phyloP scores from a whole-genome alignment of 208 protist genomes.

The Leishmania major region DNA sequence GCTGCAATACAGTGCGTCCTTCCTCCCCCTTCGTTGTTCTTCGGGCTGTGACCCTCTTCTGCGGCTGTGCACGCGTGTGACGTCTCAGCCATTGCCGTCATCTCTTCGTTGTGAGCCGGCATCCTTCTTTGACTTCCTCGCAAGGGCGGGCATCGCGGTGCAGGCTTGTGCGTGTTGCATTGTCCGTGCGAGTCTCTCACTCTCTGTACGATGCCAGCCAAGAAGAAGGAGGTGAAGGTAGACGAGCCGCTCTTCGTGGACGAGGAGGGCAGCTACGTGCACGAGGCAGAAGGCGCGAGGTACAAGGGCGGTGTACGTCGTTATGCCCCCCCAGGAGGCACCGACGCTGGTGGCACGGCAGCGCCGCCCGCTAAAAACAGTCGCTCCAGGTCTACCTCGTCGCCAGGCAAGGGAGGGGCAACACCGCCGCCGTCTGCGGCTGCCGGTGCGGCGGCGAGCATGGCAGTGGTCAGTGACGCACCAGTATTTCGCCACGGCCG shows the following conservation, averaged over 20 bases:
- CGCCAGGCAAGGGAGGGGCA: constrained; percentile 8
- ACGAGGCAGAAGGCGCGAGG: constrained; percentile 57
- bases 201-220: constrained; percentile 53
- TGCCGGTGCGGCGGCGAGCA: not conserved
- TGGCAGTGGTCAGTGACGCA: not conserved
- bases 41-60: not conserved
- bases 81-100: not conserved
- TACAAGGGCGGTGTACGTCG: constrained; percentile 75
- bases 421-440: not conserved
- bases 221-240: constrained; percentile 76
- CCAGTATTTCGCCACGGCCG: constrained; percentile 66
- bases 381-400: constrained; percentile 2
- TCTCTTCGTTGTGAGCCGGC: not conserved
- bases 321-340: constrained; percentile 15
- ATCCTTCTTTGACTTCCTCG: not conserved
- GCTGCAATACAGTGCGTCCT: not conserved
- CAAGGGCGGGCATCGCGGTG: not conserved
- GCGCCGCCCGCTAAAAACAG: not conserved
- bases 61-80: not conserved
- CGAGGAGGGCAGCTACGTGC: constrained; percentile 69
- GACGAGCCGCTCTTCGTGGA: constrained; percentile 83
- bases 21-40: not conserved
- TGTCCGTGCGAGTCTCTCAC: not conserved
- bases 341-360: not conserved
- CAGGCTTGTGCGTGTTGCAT: not conserved